Conservation (phyloP, 2,329 filamentous ascomycete genomes). For the Cercospora berteroae region DNA sequence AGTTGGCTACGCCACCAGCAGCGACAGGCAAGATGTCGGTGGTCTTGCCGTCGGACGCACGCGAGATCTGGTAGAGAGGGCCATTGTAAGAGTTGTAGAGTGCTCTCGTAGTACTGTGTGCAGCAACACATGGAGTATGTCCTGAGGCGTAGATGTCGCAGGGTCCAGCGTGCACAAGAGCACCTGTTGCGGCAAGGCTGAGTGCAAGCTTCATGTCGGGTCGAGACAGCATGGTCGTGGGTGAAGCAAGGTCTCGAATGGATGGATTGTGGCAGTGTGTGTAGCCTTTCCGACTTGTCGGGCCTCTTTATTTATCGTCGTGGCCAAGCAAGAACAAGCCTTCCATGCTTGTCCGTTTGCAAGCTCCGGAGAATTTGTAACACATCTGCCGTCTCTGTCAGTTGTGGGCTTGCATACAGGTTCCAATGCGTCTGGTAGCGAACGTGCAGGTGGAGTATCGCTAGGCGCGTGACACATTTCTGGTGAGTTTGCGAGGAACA, state of each 20-base stretch:
- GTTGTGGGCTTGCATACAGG: background rate
- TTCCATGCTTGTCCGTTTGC: background rate
- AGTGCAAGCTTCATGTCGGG: conserved; percentile 17
- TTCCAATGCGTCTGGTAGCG: background rate
- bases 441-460: background rate
- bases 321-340: background rate
- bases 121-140: conserved; percentile 62
- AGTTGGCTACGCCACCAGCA: conserved; percentile 62
- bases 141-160: conserved; percentile 62
- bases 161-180: conserved; percentile 49
- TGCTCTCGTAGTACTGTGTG: conserved; percentile 64
- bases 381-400: background rate
- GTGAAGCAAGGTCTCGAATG: background rate
- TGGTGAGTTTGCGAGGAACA: background rate
- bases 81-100: conserved; percentile 56
- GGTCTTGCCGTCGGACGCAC: conserved; percentile 53
- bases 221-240: conserved; percentile 15
- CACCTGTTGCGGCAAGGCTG: conserved; percentile 14
- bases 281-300: background rate
- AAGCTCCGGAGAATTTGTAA: background rate
- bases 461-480: background rate
- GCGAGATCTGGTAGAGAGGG: conserved; percentile 59
- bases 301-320: background rate
- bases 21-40: conserved; percentile 52
- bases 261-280: background rate